Conservation (phyloP, 805 yeast genomes). For the Limtongia smithiae region DNA sequence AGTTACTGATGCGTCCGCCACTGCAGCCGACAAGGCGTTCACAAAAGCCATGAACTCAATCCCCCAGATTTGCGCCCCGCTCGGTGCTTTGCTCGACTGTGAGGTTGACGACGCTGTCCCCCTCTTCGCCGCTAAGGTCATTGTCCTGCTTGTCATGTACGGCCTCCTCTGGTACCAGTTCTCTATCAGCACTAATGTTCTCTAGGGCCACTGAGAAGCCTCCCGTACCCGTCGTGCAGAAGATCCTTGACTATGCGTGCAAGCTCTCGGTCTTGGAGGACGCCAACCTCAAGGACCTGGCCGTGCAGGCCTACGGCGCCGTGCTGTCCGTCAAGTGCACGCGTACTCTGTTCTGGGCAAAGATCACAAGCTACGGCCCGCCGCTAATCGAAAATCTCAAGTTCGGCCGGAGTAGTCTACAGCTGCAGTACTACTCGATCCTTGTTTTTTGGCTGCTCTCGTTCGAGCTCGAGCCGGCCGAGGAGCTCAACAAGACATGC, state of each 20-base stretch:
- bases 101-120: constrained; percentile 57
- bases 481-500: constrained; percentile 47
- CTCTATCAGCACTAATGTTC: too few relatives aligned
- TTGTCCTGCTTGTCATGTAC: constrained; percentile 48
- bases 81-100: constrained; percentile 46
- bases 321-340: constrained; percentile 53
- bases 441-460: constrained; percentile 81
- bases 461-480: constrained; percentile 56
- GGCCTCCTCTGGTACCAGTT: neutral
- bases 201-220: constrained; percentile 29
- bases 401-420: constrained; percentile 53
- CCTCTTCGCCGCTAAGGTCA: constrained; percentile 52
- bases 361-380: constrained; percentile 46
- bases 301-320: constrained; percentile 62
- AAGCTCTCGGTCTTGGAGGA: constrained; percentile 40
- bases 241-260: constrained; percentile 38
- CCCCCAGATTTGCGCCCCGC: constrained; percentile 9
- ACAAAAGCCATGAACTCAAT: constrained; percentile 10
- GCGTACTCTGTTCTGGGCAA: constrained; percentile 51
- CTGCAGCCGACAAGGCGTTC: constrained; percentile 1
- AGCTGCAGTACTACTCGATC: constrained; percentile 76
- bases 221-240: constrained; percentile 40
- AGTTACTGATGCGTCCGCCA: too few relatives aligned
- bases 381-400: constrained; percentile 48
- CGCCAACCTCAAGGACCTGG: constrained; percentile 55